Evolutionary conservation across 495 filamentous ascomycete genomes (phyloP), one percentile per base, ranked within the genome.

Genomic region (Stereocaulon alpinum): DNA sequence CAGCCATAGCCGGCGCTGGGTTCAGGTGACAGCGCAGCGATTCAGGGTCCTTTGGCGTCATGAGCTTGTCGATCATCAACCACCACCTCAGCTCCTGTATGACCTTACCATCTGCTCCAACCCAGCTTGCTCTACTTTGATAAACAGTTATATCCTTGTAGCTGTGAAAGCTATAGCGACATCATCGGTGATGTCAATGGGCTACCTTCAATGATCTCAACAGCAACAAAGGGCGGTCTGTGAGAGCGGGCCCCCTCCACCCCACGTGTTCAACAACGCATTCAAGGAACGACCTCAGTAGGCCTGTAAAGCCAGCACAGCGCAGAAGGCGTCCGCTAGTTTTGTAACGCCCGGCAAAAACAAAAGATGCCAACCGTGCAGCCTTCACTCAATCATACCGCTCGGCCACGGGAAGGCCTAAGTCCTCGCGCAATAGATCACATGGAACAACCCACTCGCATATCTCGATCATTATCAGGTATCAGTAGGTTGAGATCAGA

Each of bases 401-500:
- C 40, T 6, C 56, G 45, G 12, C 20, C 51, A 40, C 55, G 56
- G 51, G 60, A 56, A 44, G 45, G 6, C 32, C 24, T 17, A 15
- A 51, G 47, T 12, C 12, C 54, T 56, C 53, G 52, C 59, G 34
- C 55, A 22, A 18, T 27, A 30, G 43, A 56, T 49, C 63, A 56
- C 41, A 30, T 45, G 43, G 53, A 59, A 14, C 53, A 56, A 9
- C 29, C n/a, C 34, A 55, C 55, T 32, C 57, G 63, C 15, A 18
- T 61, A 30, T 67, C 59, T 22, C 54, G 63, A 55, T 63, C 66
- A 55, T 6, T 66, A 43, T 60, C 66, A 59, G 63, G 61, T 24
- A 43, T 66, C 61, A 62, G 61, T 44, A 58, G 66, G 42, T 51
- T 60, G 52, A 63, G 63, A 17, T 68, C 66, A 68, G 63, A 65